Base-by-base conservation (phyloP, 148 eudicot species). In the Hydrangea macrophylla region DNA sequence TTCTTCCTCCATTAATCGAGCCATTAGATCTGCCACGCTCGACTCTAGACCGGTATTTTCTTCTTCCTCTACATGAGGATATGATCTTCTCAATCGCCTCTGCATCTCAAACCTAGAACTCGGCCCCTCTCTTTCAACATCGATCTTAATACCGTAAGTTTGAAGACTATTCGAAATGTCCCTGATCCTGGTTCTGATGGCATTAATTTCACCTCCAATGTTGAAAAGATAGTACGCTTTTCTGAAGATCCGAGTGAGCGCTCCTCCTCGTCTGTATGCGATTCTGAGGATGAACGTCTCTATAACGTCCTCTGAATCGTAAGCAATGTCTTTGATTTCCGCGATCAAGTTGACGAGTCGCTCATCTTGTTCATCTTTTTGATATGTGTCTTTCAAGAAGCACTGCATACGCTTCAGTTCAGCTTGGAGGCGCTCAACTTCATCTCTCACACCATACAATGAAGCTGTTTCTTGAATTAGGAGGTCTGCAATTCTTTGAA, bases 271-370 rank as follows among this genome's bases (percentile, higher is more conserved):
- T 35, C 39, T 35, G 39, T 8, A 8, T 35, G 18, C 3, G 15
- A 5, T 57, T 24, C 51, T 37, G 13, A 36, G 35, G 23, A 73
- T 36, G 45, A 55, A 58, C 1, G 37, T 25, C 37, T 78, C 81
- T 1, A 78, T 61, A 33, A 73, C 59, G 32, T 78, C 81, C 61
- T 78, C 81, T 22, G 70, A 65, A 27, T 57, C 62, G 44, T 72
- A 73, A 51, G 73, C 62, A 15, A 78, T 42, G 31, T 35, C 58
- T 9, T 60, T 45, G 45, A 57, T 68, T 31, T 68, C 71, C 7
- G 50, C 35, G 5, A 68, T 22, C 9, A 51, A 26, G 33, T 45
- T 68, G 42, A 32, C 62, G 48, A 68, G 42, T 35, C 71, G 12
- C 5, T 68, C 71, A 18, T 68, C 62, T 35, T 68, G 62, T 27